Evolutionary conservation across 169 alveolate species (phyloP), one percentile per base, ranked within the genome.

Genomic region (Eimeria praecox): DNA sequence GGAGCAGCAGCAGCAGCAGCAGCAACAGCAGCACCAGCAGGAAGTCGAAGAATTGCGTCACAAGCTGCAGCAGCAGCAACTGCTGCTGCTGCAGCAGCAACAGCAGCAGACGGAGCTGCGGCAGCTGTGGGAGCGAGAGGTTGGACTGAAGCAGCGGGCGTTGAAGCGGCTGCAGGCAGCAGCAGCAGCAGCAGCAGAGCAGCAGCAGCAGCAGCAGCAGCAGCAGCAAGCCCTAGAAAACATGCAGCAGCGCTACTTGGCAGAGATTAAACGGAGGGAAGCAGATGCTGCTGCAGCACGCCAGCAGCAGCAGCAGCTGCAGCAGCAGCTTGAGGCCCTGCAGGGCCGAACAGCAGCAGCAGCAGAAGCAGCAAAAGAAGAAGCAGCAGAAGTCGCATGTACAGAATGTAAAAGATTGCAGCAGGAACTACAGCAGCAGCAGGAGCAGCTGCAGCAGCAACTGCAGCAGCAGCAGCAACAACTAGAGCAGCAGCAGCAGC

Each of bases 401-500:
- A 64, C 16, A 20, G 38, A 64, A 24, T 64, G 40, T 30, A 8
- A 30, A 38, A 24, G 46, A 49, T 18, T 18, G 85, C 59, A 83
- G 92, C 77, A 83, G 92, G 77, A 56, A 33, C 78, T 30, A 49
- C 78, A 27, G 92, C 30, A 22, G 77, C 46, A n/a, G 73, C 92
- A 52, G 77, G 56, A 27, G 92, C 30, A 22, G 77, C 46, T 54
- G 73, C 92, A 52, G 77, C 77, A 46, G 2, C 77, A 46, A 52
- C 69, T 27, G 69, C 54, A 52, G 2, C 77, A 64, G 2, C 40
- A 14, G 77, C 35, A 40, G 62, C 62, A 52, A 20, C 24, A 52
- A 1, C 62, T 52, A 20, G 24, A 52, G 62, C 85, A 38, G 49
- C 38, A 73, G 85, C 85, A 73, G 52, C 85, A n/a, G 52, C 85